phyloP scores from a whole-genome alignment of 495 filamentous ascomycete genomes.

The Pseudevernia furfuracea region DNA sequence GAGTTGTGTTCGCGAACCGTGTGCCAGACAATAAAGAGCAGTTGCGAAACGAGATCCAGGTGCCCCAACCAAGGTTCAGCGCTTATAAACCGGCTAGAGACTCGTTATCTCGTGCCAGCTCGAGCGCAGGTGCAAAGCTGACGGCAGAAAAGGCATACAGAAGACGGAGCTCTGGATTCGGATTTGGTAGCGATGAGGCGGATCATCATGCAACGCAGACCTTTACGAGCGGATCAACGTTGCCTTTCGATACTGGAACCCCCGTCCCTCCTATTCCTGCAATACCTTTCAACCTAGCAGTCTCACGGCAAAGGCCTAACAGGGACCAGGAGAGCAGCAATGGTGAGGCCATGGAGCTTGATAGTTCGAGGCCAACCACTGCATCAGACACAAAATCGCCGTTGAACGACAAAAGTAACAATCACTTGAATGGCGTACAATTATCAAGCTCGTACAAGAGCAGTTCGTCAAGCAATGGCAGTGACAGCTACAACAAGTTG shows the following conservation, averaged over 20 bases:
- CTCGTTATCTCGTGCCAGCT: constrained; percentile 22
- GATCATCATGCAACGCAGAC: constrained; percentile 13
- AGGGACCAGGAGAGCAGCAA: background rate
- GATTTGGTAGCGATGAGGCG: constrained; percentile 30
- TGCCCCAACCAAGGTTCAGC: constrained; percentile 80
- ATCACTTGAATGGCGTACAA: constrained; percentile 28
- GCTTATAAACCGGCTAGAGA: constrained; percentile 67
- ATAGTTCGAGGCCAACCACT: constrained; percentile 19
- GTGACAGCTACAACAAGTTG: constrained; percentile 54
- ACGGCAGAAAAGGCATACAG: constrained; percentile 49
- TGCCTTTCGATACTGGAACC: constrained; percentile 1
- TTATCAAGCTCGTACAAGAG: constrained; percentile 18
- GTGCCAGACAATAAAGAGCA: constrained; percentile 96
- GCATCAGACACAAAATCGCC: constrained; percentile 25
- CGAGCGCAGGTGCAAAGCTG: constrained; percentile 35
- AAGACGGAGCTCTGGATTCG: constrained; percentile 50
- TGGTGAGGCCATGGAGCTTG: constrained; percentile 16
- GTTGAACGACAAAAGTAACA: constrained; percentile 21
- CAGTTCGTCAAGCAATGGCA: constrained; percentile 19
- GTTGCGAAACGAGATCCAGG: constrained; percentile 81
- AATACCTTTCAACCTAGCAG: constrained; percentile 18
- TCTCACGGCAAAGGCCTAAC: constrained; percentile 1
- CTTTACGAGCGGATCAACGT: constrained; percentile 12
- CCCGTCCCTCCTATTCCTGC: constrained; percentile 18
- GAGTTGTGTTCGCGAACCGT: constrained; percentile 95